phyloP scores from a whole-genome alignment of 257 asterid genomes.

The Solanum paucissectum region DNA sequence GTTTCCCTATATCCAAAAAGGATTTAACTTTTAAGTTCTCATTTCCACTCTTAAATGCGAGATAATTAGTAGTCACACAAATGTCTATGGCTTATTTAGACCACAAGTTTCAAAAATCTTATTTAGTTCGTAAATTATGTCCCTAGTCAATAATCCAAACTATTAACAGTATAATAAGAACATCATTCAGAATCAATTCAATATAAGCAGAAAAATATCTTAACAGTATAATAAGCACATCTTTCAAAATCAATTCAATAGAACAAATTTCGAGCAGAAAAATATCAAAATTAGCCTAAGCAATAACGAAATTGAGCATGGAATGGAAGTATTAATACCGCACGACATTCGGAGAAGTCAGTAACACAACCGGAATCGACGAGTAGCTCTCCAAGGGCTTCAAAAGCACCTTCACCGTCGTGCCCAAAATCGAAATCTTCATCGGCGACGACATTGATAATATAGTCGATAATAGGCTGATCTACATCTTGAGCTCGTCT shows the following conservation, averaged over 20 bases:
- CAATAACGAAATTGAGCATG: neutral
- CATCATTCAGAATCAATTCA: neutral
- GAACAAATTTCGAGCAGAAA: neutral
- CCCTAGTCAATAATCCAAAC: neutral
- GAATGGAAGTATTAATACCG: conserved; percentile 26
- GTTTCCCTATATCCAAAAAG: neutral
- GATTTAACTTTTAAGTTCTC: conserved; percentile 21
- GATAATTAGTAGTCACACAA: neutral
- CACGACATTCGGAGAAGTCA: conserved; percentile 67
- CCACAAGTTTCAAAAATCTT: neutral
- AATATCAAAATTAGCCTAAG: neutral
- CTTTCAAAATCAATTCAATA: neutral
- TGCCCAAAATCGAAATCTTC: conserved; percentile 93
- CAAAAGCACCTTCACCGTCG: conserved; percentile 93
- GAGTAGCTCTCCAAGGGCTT: conserved; percentile 84
- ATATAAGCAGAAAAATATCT: neutral
- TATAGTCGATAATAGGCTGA: conserved; percentile 81
- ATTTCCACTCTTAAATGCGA: neutral
- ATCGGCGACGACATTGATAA: conserved; percentile 88
- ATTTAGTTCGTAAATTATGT: neutral
- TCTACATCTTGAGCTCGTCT: conserved; percentile 62
- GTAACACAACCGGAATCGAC: conserved; percentile 75
- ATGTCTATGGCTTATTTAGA: neutral
- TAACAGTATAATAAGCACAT: neutral
- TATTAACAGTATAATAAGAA: neutral